These are phyloP conservation scores for Posidonia australis DNA, from an alignment of 106 monocot genomes.

Conservation along the genomic window DNA sequence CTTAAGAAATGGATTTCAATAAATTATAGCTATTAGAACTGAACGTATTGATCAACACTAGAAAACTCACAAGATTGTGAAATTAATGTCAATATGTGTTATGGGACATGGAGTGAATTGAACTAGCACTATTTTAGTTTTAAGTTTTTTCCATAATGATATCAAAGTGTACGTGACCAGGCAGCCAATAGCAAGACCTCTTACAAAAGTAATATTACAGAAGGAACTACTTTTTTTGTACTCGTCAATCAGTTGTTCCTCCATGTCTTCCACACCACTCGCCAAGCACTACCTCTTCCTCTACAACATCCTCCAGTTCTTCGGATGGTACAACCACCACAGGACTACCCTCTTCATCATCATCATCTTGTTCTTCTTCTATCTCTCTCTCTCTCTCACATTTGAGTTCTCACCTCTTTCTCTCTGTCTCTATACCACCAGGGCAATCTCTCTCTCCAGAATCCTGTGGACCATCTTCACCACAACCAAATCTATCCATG, in stretches of 20 bases:
- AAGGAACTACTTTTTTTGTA: neutral
- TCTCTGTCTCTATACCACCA: constrained; percentile 13
- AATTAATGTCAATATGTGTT: no score
- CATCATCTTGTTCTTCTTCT: neutral
- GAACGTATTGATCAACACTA: no score
- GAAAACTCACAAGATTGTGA: no score
- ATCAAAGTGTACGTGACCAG: no score
- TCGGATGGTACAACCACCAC: constrained; percentile 46
- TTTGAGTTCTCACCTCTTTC: neutral
- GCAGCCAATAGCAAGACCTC: no score
- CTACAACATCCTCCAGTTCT: constrained; percentile 65
- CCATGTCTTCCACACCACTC: neutral
- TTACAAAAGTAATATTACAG: constrained; percentile 30
- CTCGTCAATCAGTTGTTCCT: no score
- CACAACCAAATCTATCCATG: constrained; percentile 32
- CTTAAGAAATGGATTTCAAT: no score
- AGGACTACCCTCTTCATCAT: no score
- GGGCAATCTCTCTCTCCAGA: constrained; percentile 43
- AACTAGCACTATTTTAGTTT: no score
- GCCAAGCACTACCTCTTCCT: constrained; percentile 56
- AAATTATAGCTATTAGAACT: no score
- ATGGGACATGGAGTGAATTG: no score
- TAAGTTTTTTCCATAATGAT: no score
- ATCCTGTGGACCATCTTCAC: constrained; percentile 20
- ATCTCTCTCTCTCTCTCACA: constrained; percentile 4